These are phyloP conservation scores for Penicillium egyptiacum DNA, from an alignment of 495 filamentous ascomycete species.

Conservation along the genomic window DNA sequence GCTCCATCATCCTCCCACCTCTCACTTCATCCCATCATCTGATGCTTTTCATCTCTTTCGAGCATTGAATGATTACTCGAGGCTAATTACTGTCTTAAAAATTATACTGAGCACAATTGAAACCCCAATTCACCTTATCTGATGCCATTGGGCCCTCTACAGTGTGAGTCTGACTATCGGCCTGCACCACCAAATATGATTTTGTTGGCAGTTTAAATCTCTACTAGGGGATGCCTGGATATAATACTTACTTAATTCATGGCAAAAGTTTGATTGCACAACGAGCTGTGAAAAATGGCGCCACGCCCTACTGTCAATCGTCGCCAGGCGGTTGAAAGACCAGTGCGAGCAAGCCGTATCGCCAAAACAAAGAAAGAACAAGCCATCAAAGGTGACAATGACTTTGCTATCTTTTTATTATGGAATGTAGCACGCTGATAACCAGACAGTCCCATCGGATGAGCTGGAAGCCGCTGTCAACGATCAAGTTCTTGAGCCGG, in stretches of 20 bases:
- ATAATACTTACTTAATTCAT: background rate
- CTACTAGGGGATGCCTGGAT: background rate
- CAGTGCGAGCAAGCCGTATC: constrained; percentile 2
- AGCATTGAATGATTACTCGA: background rate
- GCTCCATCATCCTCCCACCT: background rate
- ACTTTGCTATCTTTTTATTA: background rate
- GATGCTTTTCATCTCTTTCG: background rate
- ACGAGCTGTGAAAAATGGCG: background rate
- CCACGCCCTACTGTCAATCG: background rate
- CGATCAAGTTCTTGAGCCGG: constrained; percentile 6
- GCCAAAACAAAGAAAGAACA: constrained; percentile 1
- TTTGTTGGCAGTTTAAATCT: background rate
- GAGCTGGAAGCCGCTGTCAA: background rate
- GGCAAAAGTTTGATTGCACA: background rate
- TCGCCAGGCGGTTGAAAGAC: background rate
- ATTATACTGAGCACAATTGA: background rate
- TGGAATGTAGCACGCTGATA: background rate
- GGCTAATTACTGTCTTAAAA: background rate
- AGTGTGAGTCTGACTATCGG: background rate
- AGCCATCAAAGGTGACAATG: background rate
- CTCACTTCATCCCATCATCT: background rate
- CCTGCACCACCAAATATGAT: background rate
- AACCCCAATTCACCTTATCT: background rate
- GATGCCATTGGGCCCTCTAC: background rate
- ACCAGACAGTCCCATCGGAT: background rate